phyloP scores from a whole-genome alignment of 495 filamentous ascomycete species.

The Penicilliopsis zonata region DNA sequence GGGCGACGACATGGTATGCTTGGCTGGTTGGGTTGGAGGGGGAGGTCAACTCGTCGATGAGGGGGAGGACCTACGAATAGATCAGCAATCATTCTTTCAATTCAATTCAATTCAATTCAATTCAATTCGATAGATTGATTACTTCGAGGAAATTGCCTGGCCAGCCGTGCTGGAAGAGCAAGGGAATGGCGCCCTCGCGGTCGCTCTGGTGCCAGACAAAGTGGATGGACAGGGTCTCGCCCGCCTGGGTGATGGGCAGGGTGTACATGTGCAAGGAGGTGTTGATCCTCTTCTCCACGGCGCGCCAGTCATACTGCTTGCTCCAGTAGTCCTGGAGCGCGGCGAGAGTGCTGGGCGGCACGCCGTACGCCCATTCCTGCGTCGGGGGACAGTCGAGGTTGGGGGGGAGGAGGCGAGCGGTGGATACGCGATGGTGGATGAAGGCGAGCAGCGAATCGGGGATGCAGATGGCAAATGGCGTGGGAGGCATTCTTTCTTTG shows the following conservation, averaged over 20 bases:
- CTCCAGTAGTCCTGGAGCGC: slow-evolving; percentile 3
- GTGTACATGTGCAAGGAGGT: background rate
- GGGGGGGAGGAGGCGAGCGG: background rate
- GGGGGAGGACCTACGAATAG: too few relatives aligned
- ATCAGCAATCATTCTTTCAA: too few relatives aligned
- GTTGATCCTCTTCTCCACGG: slow-evolving; percentile 1
- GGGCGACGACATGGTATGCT: too few relatives aligned
- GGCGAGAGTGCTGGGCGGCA: too few relatives aligned
- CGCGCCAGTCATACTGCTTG: slow-evolving; percentile 3
- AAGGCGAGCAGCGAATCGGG: background rate
- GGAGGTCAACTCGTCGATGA: background rate
- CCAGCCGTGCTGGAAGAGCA: slow-evolving; percentile 44
- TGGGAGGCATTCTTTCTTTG: background rate
- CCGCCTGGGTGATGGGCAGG: slow-evolving; percentile 4
- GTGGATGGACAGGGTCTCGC: slow-evolving; percentile 29
- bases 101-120: too few relatives aligned
- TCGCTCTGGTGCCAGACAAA: slow-evolving; percentile 40
- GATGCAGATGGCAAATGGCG: background rate
- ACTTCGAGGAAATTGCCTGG: slow-evolving; percentile 22
- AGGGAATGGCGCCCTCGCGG: slow-evolving; percentile 36
- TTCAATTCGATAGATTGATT: too few relatives aligned
- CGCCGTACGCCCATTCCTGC: background rate
- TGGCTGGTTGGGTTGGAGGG: background rate
- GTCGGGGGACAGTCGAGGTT: background rate
- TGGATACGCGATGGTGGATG: background rate